phyloP scores from a whole-genome alignment of 495 filamentous ascomycete genomes.

The Penicillium flavigenum region DNA sequence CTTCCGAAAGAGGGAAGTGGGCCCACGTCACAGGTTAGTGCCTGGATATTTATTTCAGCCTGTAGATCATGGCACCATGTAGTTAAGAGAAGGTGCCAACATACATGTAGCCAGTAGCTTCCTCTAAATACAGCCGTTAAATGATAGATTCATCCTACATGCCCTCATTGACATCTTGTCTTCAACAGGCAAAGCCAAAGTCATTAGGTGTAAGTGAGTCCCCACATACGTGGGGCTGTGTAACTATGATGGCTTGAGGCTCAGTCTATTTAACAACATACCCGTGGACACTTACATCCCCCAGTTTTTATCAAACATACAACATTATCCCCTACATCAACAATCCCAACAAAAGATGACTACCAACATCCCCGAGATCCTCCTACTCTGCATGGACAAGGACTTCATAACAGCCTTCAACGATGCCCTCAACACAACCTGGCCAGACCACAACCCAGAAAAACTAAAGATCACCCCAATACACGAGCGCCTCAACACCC shows the following conservation, averaged over 20 bases:
- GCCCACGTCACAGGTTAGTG: not conserved
- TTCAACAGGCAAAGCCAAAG: not conserved
- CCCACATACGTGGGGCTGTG: not conserved
- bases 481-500: conserved; percentile 35
- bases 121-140: not conserved
- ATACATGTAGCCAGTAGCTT: not conserved
- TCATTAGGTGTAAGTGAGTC: not conserved
- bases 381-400: conserved; percentile 39
- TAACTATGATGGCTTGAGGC: not conserved
- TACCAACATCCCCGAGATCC: conserved; percentile 38
- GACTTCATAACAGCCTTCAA: conserved; percentile 35
- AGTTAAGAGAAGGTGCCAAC: not conserved
- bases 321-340: not conserved
- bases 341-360: conserved; percentile 22
- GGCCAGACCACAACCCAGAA: conserved; percentile 19
- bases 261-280: not conserved
- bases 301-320: not conserved
- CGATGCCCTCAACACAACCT: conserved; percentile 18
- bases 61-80: not conserved
- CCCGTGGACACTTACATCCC: not conserved
- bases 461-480: conserved; percentile 34
- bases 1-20: not conserved
- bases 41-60: not conserved
- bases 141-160: not conserved
- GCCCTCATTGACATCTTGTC: not conserved